Evolutionary conservation across 257 asterid genomes (phyloP), one percentile per base, ranked within the genome.

Genomic region (Solanum chmielewskii): DNA sequence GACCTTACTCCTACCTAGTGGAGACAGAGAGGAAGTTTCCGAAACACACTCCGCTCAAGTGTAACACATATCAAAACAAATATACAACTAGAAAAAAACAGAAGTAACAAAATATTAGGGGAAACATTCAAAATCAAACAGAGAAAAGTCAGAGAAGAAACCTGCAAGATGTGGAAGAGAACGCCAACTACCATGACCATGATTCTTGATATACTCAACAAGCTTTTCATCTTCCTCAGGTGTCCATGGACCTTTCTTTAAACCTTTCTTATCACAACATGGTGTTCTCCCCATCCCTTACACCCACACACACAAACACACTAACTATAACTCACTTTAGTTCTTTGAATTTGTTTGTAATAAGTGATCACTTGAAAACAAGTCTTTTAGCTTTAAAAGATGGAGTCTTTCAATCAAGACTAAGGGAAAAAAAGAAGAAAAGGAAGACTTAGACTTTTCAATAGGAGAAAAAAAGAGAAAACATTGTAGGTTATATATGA

Each of bases 161-260:
- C 99, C 99, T 88, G 99, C 99, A 84, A 89, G 95, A 85, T 93
- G 92, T 85, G 99, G 99, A 86, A 96, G 95, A 75, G 93, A 90
- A 73, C 96, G 93, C 99, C 99, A 96, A 93, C 98, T 94, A 23
- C 97, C 97, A 91, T 93, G 95, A 21, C 99, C 99, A 91, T 95
- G 88, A 18, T 91, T 90, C 89, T 92, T 93, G 88, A 96, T 94
- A 76, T 93, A 96, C 4, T 93, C 94, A 60, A 92, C 86, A 73
- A 96, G 89, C 80, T 93, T 95, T 39, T 93, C 96, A 62, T 96
- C 99, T 95, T 96, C 98, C 41, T 96, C 99, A 25, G 98, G 90
- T 39, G 97, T 94, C 99, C 99, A 97, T 21, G 98, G 97, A 83
- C 99, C 99, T 90, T 92, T 97, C 89, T 95, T 97, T 94, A 97